Evolutionary conservation across 768 basidiomycete genomes (phyloP).

Genomic region (Boletus speciosus): DNA sequence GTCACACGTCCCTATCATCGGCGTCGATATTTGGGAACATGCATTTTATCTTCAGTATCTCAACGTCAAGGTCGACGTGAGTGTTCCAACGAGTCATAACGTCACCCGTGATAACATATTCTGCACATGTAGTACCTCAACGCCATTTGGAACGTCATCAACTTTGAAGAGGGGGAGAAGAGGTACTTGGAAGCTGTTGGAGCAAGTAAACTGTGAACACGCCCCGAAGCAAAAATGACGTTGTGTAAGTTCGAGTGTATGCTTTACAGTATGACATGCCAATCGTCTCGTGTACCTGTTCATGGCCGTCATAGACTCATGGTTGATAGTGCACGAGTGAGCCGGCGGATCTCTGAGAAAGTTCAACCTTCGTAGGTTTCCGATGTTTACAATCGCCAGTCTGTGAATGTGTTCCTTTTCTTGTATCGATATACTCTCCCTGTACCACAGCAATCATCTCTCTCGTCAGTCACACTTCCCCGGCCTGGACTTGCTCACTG

Average conservation of each 20-base stretch:
- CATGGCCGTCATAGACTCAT: too few relatives aligned
- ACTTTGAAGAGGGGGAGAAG: slow-evolving; percentile 71
- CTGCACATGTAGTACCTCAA: slow-evolving; percentile 53
- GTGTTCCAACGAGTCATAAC: slow-evolving; percentile 28
- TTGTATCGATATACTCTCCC: slow-evolving; percentile 53
- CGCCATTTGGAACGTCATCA: slow-evolving; percentile 71
- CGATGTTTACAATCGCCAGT: slow-evolving; percentile 66
- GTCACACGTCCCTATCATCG: slow-evolving; percentile 74
- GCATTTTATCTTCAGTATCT: slow-evolving; percentile 96
- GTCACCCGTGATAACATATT: not conserved
- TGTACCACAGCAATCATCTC: slow-evolving; percentile 74
- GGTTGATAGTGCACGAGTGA: too few relatives aligned
- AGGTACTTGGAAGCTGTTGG: slow-evolving; percentile 45
- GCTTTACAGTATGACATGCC: too few relatives aligned
- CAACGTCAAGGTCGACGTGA: slow-evolving; percentile 89
- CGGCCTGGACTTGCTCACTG: slow-evolving; percentile 52
- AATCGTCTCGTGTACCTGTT: too few relatives aligned
- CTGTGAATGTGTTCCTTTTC: slow-evolving; percentile 63
- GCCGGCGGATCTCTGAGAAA: not conserved
- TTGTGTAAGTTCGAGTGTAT: too few relatives aligned
- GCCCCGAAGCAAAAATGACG: too few relatives aligned
- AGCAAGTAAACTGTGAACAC: slow-evolving; percentile 34
- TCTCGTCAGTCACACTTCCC: slow-evolving; percentile 71
- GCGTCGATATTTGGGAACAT: slow-evolving; percentile 95
- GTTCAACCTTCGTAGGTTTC: slow-evolving; percentile 20